phyloP scores from a whole-genome alignment of 2,329 filamentous ascomycete species.

The Colletotrichum simmondsii region DNA sequence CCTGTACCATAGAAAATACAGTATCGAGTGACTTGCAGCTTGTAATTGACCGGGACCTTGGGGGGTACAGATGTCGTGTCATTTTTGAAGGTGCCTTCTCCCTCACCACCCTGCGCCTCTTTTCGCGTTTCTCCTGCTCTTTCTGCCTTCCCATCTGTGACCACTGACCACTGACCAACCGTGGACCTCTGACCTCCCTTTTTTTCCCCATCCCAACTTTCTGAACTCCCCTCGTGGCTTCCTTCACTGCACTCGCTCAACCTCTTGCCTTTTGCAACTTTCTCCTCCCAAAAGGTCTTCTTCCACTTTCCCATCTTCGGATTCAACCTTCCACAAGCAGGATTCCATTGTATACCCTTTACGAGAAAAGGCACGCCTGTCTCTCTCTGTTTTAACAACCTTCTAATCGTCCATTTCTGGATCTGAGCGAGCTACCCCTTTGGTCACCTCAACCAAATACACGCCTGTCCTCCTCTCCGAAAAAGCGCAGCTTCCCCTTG shows the following conservation, averaged over 20 bases:
- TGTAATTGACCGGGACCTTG: not conserved
- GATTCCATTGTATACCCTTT: conserved; percentile 5
- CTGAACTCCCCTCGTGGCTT: conserved; percentile 8
- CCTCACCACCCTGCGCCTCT: conserved; percentile 2
- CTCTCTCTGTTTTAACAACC: not conserved
- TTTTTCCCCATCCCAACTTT: not conserved
- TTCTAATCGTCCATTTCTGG: conserved; percentile 14
- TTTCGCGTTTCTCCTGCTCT: not conserved
- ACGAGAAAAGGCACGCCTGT: conserved; percentile 11
- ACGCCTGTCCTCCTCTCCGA: not conserved
- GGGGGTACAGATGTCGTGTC: conserved; percentile 25
- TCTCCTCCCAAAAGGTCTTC: conserved; percentile 9
- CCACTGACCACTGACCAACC: not conserved
- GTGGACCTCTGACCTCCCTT: not conserved
- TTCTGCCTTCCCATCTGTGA: not conserved
- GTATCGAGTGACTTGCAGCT: not conserved
- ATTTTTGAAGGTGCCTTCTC: conserved; percentile 19
- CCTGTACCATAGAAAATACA: not conserved
- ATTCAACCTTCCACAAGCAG: not conserved
- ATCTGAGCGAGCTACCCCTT: not conserved
- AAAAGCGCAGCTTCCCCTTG: conserved; percentile 4
- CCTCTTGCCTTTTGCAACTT: conserved; percentile 17
- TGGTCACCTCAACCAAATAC: not conserved
- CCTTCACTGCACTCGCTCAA: conserved; percentile 24
- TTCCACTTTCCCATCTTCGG: conserved; percentile 10